Evolutionary conservation across 1,284 basidiomycete genomes (phyloP), one percentile per base, ranked within the genome.

Genomic region (Rhodotorula sp.): DNA sequence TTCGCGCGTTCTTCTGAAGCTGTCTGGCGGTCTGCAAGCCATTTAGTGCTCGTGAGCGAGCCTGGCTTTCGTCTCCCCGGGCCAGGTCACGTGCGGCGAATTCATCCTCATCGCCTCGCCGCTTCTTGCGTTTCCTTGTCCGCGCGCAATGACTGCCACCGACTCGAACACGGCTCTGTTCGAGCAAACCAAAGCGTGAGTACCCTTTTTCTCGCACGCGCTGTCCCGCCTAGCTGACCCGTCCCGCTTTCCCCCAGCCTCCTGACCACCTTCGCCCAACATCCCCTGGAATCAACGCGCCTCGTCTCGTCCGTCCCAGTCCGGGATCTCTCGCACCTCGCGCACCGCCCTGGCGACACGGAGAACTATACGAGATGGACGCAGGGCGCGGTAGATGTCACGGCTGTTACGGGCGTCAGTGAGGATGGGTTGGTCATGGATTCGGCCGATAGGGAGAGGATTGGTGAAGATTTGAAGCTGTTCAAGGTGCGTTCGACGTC

Each of bases 371-470:
- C 72, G 46, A 44, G 69, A 7, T 64, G 67, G 59, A 70, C 70
- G 1, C 34, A 66, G 62, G 32, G 51, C 34, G 59, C 47, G 59
- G 44, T 36, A 11, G 67, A 64, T 39, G 64, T 59, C 10, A 61
- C 58, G 19, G 64, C 59, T 56, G 55, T 62, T 27, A 68, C 70
- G 17, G 65, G 64, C 24, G 32, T 58, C 46, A 66, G 59, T 57
- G 71, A 74, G 20, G 56, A 59, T 6, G 73, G 64, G 8, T 47
- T 74, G 4, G 56, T 70, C 9, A 64, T 74, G 61, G 70, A 70
- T 9, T 59, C 66, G 24, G 64, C 63, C 17, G 71, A 74, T 62
- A 55, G 58, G 44, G 62, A 54, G 8, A 39, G 71, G 20, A 60
- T 68, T 3, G 52, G 44, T 4, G 64, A 68, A 32, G 73, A 74